These are phyloP conservation scores for Catharanthus roseus DNA, from an alignment of 257 asterid species.

Conservation along the genomic window DNA sequence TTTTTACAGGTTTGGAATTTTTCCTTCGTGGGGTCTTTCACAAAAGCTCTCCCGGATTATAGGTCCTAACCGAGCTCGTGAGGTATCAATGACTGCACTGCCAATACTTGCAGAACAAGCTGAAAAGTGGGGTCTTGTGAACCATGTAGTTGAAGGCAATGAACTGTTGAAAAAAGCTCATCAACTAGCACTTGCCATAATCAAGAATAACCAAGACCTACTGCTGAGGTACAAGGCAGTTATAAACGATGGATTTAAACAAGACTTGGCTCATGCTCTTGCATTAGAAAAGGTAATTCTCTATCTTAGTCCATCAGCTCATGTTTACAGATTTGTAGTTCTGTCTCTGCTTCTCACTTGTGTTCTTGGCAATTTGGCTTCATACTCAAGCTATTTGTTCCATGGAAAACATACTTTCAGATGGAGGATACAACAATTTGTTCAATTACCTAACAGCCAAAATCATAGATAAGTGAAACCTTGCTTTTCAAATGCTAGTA, in stretches of 20 bases:
- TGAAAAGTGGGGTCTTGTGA: constrained; percentile 89
- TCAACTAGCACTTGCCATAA: constrained; percentile 75
- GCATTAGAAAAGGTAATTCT: constrained; percentile 76
- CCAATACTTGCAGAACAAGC: constrained; percentile 89
- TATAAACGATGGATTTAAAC: constrained; percentile 78
- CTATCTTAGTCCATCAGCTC: constrained; percentile 1
- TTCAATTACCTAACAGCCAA: neutral
- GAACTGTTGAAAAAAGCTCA: constrained; percentile 69
- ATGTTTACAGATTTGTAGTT: neutral
- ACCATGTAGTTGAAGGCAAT: constrained; percentile 71
- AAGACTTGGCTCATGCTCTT: constrained; percentile 65
- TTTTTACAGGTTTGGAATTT: constrained; percentile 79
- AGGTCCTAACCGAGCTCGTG: constrained; percentile 84
- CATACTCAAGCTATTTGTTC: neutral
- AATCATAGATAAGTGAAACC: neutral
- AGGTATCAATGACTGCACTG: constrained; percentile 61
- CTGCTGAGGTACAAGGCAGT: constrained; percentile 77
- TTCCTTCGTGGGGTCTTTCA: constrained; percentile 97
- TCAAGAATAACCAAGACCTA: constrained; percentile 74
- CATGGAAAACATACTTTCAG: neutral
- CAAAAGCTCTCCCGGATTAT: constrained; percentile 89
- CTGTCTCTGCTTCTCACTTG: neutral
- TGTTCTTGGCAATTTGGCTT: neutral
- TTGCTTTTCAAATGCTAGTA: neutral
- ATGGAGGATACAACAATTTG: neutral